phyloP scores from a whole-genome alignment of 805 yeast species.

The Lachancea dasiensis region DNA sequence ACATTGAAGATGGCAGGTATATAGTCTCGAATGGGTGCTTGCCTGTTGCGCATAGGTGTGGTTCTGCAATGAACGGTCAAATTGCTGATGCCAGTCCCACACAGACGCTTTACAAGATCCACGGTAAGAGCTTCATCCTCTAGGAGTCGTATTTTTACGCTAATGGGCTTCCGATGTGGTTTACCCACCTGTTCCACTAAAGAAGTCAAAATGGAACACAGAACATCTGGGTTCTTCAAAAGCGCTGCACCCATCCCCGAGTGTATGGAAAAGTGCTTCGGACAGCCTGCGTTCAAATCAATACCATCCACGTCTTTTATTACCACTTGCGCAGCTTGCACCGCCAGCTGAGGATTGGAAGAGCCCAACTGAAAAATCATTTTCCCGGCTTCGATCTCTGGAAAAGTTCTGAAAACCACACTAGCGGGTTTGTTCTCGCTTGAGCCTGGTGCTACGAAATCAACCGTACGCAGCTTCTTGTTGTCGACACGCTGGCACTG shows the following conservation, averaged over 20 bases:
- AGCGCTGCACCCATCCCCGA: slow-evolving; percentile 98
- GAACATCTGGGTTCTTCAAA: slow-evolving; percentile 69
- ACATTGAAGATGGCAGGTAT: slow-evolving; percentile 54
- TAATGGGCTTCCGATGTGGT: slow-evolving; percentile 71
- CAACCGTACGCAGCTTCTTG: slow-evolving; percentile 50
- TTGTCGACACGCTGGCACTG: slow-evolving; percentile 64
- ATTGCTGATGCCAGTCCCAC: slow-evolving; percentile 75
- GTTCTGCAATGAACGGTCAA: slow-evolving; percentile 92
- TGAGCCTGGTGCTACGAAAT: slow-evolving; percentile 39
- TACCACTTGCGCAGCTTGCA: slow-evolving; percentile 75
- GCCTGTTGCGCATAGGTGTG: slow-evolving; percentile 80
- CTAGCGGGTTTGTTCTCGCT: slow-evolving; percentile 43
- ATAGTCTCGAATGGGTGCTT: slow-evolving; percentile 69
- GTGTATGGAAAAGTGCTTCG: slow-evolving; percentile 90
- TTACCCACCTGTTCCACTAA: slow-evolving; percentile 77
- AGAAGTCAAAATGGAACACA: slow-evolving; percentile 59
- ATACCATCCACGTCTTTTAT: slow-evolving; percentile 87
- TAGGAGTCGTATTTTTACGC: slow-evolving; percentile 82
- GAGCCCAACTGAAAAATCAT: slow-evolving; percentile 91
- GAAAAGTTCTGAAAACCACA: slow-evolving; percentile 68
- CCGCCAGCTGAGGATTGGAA: slow-evolving; percentile 76
- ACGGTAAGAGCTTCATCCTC: slow-evolving; percentile 58
- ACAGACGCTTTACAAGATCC: slow-evolving; percentile 48
- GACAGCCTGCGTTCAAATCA: slow-evolving; percentile 95
- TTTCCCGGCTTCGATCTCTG: slow-evolving; percentile 53